Evolutionary conservation across 371 early-diverging fungal species (phyloP).

Genomic region (Circinella minor): DNA sequence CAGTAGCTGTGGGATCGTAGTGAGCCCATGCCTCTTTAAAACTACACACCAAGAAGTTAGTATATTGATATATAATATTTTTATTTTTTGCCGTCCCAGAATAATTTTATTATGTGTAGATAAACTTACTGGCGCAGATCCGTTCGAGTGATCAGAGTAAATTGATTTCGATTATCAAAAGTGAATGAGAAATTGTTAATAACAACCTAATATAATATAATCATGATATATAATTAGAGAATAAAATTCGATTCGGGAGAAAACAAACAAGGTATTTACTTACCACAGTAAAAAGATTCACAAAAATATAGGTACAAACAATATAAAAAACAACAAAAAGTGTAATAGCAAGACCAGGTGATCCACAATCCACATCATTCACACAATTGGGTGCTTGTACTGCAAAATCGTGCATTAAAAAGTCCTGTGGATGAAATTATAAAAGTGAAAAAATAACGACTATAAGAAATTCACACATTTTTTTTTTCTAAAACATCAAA

Average conservation of each 20-base stretch:
- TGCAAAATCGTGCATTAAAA: conserved; percentile 61
- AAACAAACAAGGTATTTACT: too few relatives aligned
- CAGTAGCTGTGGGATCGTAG: conserved; percentile 55
- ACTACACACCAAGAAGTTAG: conserved; percentile 16
- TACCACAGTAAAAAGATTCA: conserved; percentile 61
- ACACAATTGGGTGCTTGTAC: conserved; percentile 43
- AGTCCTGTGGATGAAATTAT: conserved; percentile 29
- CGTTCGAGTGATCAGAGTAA: conserved; percentile 53
- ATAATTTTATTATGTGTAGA: background rate
- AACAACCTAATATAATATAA: conserved; percentile 32
- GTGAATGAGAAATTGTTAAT: conserved; percentile 63
- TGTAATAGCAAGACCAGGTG: conserved; percentile 37
- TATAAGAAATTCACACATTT: background rate
- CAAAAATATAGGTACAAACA: conserved; percentile 58
- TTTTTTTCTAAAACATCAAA: background rate
- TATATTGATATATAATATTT: background rate
- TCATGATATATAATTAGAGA: too few relatives aligned
- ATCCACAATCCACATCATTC: conserved; percentile 53
- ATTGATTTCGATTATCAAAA: conserved; percentile 54
- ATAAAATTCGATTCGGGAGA: too few relatives aligned
- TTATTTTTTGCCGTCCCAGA: too few relatives aligned
- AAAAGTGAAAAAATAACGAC: background rate
- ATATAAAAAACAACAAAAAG: conserved; percentile 56
- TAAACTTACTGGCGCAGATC: conserved; percentile 45
- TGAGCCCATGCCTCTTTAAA: conserved; percentile 55